phyloP scores from a whole-genome alignment of 1,139 yeast genomes.

The Ashbya aceris region DNA sequence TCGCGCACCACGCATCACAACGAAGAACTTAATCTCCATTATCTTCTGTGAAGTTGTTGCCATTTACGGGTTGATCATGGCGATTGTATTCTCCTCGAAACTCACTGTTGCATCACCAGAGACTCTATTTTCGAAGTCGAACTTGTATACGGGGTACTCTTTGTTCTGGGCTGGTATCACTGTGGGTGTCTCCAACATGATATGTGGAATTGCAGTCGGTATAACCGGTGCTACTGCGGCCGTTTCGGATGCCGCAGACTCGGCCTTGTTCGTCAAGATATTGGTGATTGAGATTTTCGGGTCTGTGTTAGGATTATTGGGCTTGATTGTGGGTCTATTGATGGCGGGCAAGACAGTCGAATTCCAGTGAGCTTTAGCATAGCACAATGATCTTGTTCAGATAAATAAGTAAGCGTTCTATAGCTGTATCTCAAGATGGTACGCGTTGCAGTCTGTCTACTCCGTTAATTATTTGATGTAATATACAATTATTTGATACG shows the following conservation, averaged over 20 bases:
- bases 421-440: too few relatives aligned
- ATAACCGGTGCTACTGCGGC: conserved; percentile 98
- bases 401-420: not conserved
- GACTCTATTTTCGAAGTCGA: conserved; percentile 63
- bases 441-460: too few relatives aligned
- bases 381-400: not conserved
- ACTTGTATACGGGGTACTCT: conserved; percentile 86
- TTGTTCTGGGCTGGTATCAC: conserved; percentile 98
- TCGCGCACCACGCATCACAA: conserved; percentile 92
- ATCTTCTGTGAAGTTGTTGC: conserved; percentile 99
- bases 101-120: conserved; percentile 61
- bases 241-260: conserved; percentile 94
- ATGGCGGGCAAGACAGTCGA: conserved; percentile 96
- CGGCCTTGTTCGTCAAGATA: conserved; percentile 88
- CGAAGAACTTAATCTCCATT: conserved; percentile 91
- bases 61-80: conserved; percentile 94
- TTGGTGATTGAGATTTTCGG: conserved; percentile 96
- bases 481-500: not conserved
- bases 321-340: conserved; percentile 87
- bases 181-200: conserved; percentile 85
- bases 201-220: conserved; percentile 97
- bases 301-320: conserved; percentile 87
- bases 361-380: conserved; percentile 35
- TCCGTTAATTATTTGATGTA: not conserved
- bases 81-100: conserved; percentile 92